Percentiles rank a stretch among this genome's conserved stretches.
Conservation (phyloP, 2,329 filamentous ascomycete species). For the Beauveria bassiana region DNA sequence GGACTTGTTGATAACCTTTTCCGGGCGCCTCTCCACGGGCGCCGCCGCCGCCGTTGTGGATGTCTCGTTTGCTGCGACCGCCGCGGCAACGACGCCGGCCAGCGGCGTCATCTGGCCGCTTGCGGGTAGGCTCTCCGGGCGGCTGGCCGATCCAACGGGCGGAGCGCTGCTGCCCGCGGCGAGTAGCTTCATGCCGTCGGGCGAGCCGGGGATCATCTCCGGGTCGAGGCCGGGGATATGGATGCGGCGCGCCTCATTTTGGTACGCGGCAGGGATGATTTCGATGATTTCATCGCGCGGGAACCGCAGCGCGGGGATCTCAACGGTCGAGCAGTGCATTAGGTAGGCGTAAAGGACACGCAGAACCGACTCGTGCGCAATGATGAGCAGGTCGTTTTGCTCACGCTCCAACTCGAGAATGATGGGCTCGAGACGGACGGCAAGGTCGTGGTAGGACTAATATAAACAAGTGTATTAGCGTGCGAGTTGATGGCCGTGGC, state of each 20-base stretch:
- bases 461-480: constrained; percentile 5
- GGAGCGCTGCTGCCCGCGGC: constrained; percentile 41
- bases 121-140: constrained; percentile 20
- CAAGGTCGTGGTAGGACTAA: constrained; percentile 94
- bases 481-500: not conserved
- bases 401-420: constrained; percentile 96
- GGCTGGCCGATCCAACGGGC: constrained; percentile 8
- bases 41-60: not conserved
- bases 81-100: constrained; percentile 34
- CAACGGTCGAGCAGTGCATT: constrained; percentile 94
- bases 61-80: constrained; percentile 34
- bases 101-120: constrained; percentile 39
- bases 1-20: constrained; percentile 42
- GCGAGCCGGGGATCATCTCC: constrained; percentile 65
- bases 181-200: constrained; percentile 74
- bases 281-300: constrained; percentile 97
- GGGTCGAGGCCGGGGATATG: constrained; percentile 65
- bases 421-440: constrained; percentile 94
- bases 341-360: constrained; percentile 94
- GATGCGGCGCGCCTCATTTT: constrained; percentile 89
- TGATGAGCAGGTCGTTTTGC: constrained; percentile 95
- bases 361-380: constrained; percentile 95
- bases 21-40: constrained; percentile 32
- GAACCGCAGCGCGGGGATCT: constrained; percentile 89
- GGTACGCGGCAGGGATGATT: constrained; percentile 95